phyloP scores from a whole-genome alignment of 2,329 filamentous ascomycete species.

The Grosmannia clavigera region DNA sequence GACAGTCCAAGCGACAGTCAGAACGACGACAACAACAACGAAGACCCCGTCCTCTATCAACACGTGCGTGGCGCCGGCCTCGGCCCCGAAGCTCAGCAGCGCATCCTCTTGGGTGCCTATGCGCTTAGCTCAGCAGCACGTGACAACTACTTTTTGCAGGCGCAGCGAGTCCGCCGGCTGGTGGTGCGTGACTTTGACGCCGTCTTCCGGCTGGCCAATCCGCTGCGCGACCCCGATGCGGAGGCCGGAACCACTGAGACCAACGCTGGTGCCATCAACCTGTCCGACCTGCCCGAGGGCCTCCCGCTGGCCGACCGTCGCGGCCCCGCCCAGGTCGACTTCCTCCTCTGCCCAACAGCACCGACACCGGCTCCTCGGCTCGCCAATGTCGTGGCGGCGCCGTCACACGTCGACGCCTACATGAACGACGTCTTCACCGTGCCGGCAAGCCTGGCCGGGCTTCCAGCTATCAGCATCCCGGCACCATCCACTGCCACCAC shows the following conservation, averaged over 20 bases:
- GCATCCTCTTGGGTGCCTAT: constrained; percentile 83
- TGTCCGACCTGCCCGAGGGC: constrained; percentile 45
- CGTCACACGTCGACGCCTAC: constrained; percentile 60
- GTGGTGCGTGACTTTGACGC: constrained; percentile 79
- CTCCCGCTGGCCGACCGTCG: constrained; percentile 41
- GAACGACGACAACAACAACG: constrained; percentile 10
- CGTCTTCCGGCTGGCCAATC: constrained; percentile 60
- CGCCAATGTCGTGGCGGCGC: constrained; percentile 16
- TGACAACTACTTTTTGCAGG: constrained; percentile 93
- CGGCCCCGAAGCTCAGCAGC: constrained; percentile 71
- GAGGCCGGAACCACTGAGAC: constrained; percentile 12
- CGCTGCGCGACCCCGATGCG: constrained; percentile 45
- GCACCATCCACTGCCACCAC: constrained; percentile 5
- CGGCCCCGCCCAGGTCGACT: constrained; percentile 59
- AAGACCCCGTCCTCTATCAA: constrained; percentile 52
- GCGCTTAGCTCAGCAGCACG: constrained; percentile 81
- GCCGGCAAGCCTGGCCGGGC: constrained; percentile 79
- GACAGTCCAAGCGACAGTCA: not conserved
- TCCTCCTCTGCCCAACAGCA: constrained; percentile 78
- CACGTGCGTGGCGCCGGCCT: constrained; percentile 62
- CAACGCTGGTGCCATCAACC: constrained; percentile 28
- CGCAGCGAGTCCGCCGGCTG: constrained; percentile 72
- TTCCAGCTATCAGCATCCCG: constrained; percentile 81
- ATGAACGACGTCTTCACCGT: constrained; percentile 95
- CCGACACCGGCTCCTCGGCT: constrained; percentile 41